Evolutionary conservation across 106 monocot genomes (phyloP).

Genomic region (Iris macrosiphon): DNA sequence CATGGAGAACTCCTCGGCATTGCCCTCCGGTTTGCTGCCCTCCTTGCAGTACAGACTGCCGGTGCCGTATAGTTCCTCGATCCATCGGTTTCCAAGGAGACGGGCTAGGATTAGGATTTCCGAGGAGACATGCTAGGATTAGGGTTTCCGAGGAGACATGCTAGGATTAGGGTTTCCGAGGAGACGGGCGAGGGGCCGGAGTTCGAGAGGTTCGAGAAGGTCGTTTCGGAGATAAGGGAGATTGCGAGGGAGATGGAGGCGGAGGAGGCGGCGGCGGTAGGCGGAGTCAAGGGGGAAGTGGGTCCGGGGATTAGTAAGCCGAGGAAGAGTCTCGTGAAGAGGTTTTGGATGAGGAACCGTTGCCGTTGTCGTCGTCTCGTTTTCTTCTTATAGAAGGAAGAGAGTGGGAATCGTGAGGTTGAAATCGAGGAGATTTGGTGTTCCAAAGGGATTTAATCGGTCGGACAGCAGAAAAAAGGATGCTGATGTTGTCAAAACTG

Average conservation of each 20-base stretch:
- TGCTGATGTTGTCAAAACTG: neutral
- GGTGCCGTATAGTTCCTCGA: conserved; percentile 34
- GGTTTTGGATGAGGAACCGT: no score
- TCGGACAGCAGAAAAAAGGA: no score
- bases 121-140: neutral
- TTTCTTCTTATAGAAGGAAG: no score
- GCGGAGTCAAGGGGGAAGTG: neutral
- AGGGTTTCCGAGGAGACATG: neutral
- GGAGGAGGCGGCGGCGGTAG: neutral
- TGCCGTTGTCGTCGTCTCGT: no score
- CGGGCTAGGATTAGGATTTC: neutral
- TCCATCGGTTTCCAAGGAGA: no score
- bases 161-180: neutral
- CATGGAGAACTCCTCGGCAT: conserved; percentile 18
- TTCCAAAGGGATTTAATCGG: conserved; percentile 17
- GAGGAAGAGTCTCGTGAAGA: neutral
- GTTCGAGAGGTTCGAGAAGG: conserved; percentile 25
- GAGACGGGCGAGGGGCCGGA: neutral
- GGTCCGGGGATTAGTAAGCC: neutral
- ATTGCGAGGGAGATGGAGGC: conserved; percentile 35
- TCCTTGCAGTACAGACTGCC: conserved; percentile 28
- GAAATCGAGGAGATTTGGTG: neutral
- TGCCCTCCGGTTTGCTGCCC: conserved; percentile 12
- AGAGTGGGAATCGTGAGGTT: conserved; percentile 3
- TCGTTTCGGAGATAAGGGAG: conserved; percentile 24